A percentile compares a stretch with the other conserved stretches of the same genome.
Evolutionary conservation across 805 yeast genomes (phyloP).

Genomic region (Yarrowia divulgata): DNA sequence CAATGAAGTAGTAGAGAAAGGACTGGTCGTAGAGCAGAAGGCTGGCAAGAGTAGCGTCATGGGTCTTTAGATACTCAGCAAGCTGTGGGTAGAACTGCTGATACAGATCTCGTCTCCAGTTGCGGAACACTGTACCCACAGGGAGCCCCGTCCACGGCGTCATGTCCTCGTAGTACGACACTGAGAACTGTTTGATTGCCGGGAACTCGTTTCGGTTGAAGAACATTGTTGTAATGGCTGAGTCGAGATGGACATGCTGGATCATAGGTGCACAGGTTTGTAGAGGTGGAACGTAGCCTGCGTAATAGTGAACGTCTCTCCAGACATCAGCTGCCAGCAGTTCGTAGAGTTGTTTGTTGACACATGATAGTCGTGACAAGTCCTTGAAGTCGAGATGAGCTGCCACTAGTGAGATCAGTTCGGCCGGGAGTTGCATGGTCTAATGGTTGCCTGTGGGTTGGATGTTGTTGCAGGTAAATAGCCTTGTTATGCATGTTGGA

Average conservation of each 20-base stretch:
- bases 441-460: neutral
- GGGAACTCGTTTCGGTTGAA: constrained; percentile 3
- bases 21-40: constrained; percentile 17
- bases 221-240: constrained; percentile 24
- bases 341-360: constrained; percentile 8
- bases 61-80: constrained; percentile 1
- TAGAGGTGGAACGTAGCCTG: constrained; percentile 17
- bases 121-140: constrained; percentile 15
- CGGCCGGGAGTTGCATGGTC: constrained; percentile 18
- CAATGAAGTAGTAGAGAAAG: constrained; percentile 24
- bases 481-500: neutral
- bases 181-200: constrained; percentile 7
- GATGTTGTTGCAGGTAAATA: neutral
- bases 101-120: constrained; percentile 25
- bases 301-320: constrained; percentile 14
- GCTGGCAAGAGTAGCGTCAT: constrained; percentile 7
- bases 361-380: constrained; percentile 23
- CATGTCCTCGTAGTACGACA: constrained; percentile 17
- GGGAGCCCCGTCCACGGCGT: constrained; percentile 23
- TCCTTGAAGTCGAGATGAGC: constrained; percentile 14
- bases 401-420: constrained; percentile 13
- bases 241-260: constrained; percentile 19
- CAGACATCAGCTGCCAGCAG: constrained; percentile 6
- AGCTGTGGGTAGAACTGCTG: constrained; percentile 25
- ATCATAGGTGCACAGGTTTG: constrained; percentile 8